A percentile compares a stretch with the other conserved stretches of the same genome.
Conservation (phyloP, 768 basidiomycete species). For the Boletus insuetus region DNA sequence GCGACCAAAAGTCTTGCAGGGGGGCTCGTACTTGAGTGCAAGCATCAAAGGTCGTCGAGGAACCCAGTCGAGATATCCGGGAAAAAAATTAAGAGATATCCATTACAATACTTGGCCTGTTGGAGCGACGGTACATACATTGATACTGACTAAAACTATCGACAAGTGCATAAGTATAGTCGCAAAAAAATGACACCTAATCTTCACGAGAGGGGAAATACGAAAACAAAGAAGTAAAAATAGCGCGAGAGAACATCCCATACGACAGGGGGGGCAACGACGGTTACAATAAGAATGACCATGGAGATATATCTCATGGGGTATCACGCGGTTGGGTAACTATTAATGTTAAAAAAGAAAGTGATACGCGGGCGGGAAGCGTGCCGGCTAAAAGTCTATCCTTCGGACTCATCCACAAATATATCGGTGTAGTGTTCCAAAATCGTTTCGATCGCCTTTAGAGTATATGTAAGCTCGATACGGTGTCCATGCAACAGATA, state of each 20-base stretch:
- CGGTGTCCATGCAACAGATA: too few relatives aligned
- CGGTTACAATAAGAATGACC: slow-evolving; percentile 12
- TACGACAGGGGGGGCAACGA: neutral
- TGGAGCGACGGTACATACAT: slow-evolving; percentile 20
- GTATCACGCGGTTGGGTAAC: slow-evolving; percentile 29
- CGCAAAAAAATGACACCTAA: neutral
- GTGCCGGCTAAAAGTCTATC: slow-evolving; percentile 11
- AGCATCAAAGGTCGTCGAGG: too few relatives aligned
- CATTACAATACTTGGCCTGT: too few relatives aligned
- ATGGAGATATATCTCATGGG: slow-evolving; percentile 12
- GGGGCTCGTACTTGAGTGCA: too few relatives aligned
- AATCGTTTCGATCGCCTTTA: slow-evolving; percentile 91
- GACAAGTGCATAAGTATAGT: slow-evolving; percentile 18
- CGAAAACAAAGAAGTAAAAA: neutral
- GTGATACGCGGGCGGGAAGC: neutral
- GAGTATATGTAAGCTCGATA: slow-evolving; percentile 9
- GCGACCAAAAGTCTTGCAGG: too few relatives aligned
- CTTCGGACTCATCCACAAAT: slow-evolving; percentile 86
- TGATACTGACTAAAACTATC: slow-evolving; percentile 7
- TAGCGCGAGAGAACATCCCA: slow-evolving; percentile 1
- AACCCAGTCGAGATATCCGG: too few relatives aligned
- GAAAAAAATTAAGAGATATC: too few relatives aligned
- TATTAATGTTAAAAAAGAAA: slow-evolving; percentile 10
- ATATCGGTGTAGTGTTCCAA: slow-evolving; percentile 93
- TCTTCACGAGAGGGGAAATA: neutral